Base-by-base conservation (phyloP, 305 asterid genomes). In the Solanum hybrid region DNA sequence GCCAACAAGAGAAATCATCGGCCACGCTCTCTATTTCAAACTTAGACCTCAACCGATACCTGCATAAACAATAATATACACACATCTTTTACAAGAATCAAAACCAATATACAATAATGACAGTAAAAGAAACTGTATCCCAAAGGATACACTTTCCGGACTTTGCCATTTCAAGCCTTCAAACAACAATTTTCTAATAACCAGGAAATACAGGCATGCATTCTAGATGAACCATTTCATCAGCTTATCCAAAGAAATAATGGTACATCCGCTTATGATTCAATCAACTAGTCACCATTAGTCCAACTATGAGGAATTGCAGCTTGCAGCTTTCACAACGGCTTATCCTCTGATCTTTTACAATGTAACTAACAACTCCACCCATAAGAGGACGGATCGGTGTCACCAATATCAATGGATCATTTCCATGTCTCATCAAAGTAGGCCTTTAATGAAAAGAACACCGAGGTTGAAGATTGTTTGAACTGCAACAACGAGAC, bases 31-130 rank as follows among this genome's bases (percentile, higher is more conserved):
- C 98, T 87, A 96, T 95, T 31, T 97, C 98, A 90, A 97, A 97
- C 92, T 95, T 96, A 84, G 98, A 94, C 93, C 97, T 95, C 94
- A 97, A 92, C 64, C 97, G 93, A 40, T 95, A 97, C 91, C 99
- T 97, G 95, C 91, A 86, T 69, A 36, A 85, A 33, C 35, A 69
- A 31, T 79, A 61, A 24, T 86, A 33, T 4, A 74, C 61, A 74
- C 6, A 37, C 86, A n/a, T 26, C 22, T 35, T 26, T 29, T 29
- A 69, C 82, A 16, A 35, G 51, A 88, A 2, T 88, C n/a, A 0
- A 61, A 80, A 61, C 46, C 42, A 37, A 36, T 61, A 28, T 8
- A n/a, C 6, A 57, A 29, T 13, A n/a, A 34, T 33, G 3, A 29
- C 11, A 51, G 29, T 11, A 29, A 51, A 29, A 51, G 42, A 18